Evolutionary conservation across 345 rosid species (phyloP), one percentile per base, ranked within the genome.

Genomic region (Arabis alpina): DNA sequence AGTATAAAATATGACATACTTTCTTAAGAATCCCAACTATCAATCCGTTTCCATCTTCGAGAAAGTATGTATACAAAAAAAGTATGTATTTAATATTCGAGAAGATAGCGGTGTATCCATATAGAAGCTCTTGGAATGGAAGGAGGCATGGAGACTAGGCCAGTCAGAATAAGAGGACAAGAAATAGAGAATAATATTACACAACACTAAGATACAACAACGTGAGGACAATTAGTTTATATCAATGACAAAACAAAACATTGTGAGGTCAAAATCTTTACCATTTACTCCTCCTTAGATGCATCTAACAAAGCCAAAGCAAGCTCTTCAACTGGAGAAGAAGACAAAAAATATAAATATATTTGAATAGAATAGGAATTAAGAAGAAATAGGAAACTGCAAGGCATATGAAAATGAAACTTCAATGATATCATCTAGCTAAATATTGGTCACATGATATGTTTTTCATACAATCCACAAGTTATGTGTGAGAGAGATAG

Each of bases 371-470:
- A 67, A 43, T 36, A 39, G 27, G 5, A 50, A 23, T 28, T 16
- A 19, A 16, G 39, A 41, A 49, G 54, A 66, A 45, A 42, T 19
- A 13, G 30, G 37, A 71, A 55, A 16, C 28, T 25, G 6, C 12
- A 45, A 72, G 70, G 48, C 59, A 73, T 47, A 43, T 73, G 77
- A 57, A 41, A 57, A 66, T 41, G 67, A 42, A 57, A 40, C 25
- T 0, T 66, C 54, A 50, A 14, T 66, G 68, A 51, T 66, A 58
- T 42, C 44, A 65, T 65, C 3, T 56, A 15, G 50, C 67, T 50
- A 59, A 44, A 58, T 74, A 74, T 74, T 51, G 68, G 15, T 66
- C 77, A 74, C 72, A 51, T 66, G 68, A 51, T 34, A 51, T 73
- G 77, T 66, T 41, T 43, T 36, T 25, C 23, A 27, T 55, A 72